Percentiles rank a stretch among this genome's conserved stretches.
phyloP scores from a whole-genome alignment of 768 basidiomycete species.

The Hemileccinum rubropunctum region DNA sequence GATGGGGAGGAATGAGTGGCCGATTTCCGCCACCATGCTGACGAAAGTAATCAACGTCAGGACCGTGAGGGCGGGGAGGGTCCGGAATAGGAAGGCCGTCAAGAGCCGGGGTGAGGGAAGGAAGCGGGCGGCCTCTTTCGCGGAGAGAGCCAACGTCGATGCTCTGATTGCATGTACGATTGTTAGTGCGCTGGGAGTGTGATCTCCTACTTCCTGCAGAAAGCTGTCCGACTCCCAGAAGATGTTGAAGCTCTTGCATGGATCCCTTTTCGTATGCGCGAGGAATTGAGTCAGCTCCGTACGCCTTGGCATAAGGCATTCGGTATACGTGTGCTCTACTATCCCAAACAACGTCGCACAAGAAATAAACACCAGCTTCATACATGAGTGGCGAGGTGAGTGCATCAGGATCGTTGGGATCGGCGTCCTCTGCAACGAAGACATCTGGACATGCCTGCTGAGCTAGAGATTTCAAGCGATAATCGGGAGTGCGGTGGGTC shows the following conservation, averaged over 20 bases:
- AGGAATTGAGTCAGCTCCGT: too few relatives aligned
- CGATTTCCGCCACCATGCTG: background rate
- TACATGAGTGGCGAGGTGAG: background rate
- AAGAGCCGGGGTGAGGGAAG: background rate
- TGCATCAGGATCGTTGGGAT: background rate
- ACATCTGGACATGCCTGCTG: background rate
- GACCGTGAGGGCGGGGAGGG: background rate
- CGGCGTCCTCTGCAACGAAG: background rate
- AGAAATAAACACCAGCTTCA: slow-evolving; percentile 2
- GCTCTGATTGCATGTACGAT: background rate
- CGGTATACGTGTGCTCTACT: background rate
- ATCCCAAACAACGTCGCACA: background rate
- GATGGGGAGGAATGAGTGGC: too few relatives aligned
- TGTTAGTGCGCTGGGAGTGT: background rate
- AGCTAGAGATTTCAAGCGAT: background rate
- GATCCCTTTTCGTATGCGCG: too few relatives aligned
- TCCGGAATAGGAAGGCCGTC: background rate
- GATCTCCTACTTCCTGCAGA: too few relatives aligned
- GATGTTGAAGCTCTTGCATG: too few relatives aligned
- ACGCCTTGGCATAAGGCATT: background rate
- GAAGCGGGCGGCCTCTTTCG: background rate
- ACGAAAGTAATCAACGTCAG: slow-evolving; percentile 3
- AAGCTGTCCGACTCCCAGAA: too few relatives aligned
- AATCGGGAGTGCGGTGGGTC: background rate
- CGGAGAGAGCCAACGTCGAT: background rate